These are phyloP conservation scores for Pseudoneurospora amorphoporcata DNA, from an alignment of 495 filamentous ascomycete species.

Conservation along the genomic window DNA sequence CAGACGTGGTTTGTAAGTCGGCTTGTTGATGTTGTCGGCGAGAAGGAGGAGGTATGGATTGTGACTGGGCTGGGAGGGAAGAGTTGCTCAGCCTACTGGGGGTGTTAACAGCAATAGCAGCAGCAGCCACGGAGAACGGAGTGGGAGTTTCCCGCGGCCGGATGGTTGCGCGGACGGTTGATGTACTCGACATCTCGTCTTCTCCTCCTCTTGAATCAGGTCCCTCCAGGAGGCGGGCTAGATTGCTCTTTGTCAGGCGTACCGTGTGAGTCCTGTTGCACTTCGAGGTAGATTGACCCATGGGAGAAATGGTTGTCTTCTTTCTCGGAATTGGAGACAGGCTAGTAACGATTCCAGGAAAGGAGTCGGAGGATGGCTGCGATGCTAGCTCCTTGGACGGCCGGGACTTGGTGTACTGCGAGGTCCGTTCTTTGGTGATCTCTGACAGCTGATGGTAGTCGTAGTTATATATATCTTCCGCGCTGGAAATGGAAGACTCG, in stretches of 20 bases:
- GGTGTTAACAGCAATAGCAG: rapidly evolving
- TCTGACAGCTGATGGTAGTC: background rate
- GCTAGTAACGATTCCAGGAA: background rate
- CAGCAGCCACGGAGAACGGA: background rate
- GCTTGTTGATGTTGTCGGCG: background rate
- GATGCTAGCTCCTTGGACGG: background rate
- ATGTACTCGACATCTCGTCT: background rate
- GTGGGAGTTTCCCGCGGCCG: background rate
- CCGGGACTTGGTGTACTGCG: background rate
- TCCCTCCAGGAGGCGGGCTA: background rate
- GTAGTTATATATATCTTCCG: background rate
- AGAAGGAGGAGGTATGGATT: background rate
- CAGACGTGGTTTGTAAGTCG: background rate
- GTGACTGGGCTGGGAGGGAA: background rate
- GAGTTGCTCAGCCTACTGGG: too few relatives aligned
- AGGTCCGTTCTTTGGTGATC: background rate
- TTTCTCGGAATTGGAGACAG: background rate
- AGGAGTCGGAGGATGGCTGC: background rate
- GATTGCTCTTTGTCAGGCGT: background rate
- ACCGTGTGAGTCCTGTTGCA: background rate
- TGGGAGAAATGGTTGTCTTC: background rate
- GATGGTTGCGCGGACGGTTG: background rate
- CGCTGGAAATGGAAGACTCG: background rate
- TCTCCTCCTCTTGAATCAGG: background rate
- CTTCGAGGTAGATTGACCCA: background rate